A percentile compares a stretch with the other conserved stretches of the same genome.
These are phyloP conservation scores for Clarkia xantiana DNA, from an alignment of 345 rosid species.

Conservation along the genomic window DNA sequence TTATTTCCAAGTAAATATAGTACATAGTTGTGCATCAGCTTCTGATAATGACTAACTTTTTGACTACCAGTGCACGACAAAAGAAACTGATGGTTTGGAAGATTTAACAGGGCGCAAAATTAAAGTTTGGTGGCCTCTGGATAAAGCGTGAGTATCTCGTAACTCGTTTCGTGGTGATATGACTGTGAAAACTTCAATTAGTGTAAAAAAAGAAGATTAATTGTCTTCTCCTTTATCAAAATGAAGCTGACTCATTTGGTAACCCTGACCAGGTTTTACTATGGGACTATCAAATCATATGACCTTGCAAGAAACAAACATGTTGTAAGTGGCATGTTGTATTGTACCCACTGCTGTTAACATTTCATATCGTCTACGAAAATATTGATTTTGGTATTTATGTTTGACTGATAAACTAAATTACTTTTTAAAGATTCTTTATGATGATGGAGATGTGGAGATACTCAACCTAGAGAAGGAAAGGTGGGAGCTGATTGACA, in stretches of 20 bases:
- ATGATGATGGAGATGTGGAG: conserved; percentile 93
- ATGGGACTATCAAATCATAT: conserved; percentile 79
- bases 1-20: no score
- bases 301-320: conserved; percentile 69
- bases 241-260: no score
- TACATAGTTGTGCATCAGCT: no score
- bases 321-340: conserved; percentile 48
- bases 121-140: conserved; percentile 99
- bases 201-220: no score
- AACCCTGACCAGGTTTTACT: conserved; percentile 54
- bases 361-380: not conserved
- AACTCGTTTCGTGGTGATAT: no score
- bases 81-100: conserved; percentile 37
- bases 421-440: conserved; percentile 41
- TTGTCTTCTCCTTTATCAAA: no score
- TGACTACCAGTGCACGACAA: conserved; percentile 41
- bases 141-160: conserved; percentile 55
- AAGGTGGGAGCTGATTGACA: conserved; percentile 74
- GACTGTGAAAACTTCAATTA: no score
- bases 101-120: conserved; percentile 75
- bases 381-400: no score
- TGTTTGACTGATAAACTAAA: not conserved
- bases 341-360: not conserved
- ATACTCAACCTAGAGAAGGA: conserved; percentile 76
- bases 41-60: not conserved